Evolutionary conservation across 2,329 filamentous ascomycete genomes (phyloP).

Genomic region (Fusarium mangiferae): DNA sequence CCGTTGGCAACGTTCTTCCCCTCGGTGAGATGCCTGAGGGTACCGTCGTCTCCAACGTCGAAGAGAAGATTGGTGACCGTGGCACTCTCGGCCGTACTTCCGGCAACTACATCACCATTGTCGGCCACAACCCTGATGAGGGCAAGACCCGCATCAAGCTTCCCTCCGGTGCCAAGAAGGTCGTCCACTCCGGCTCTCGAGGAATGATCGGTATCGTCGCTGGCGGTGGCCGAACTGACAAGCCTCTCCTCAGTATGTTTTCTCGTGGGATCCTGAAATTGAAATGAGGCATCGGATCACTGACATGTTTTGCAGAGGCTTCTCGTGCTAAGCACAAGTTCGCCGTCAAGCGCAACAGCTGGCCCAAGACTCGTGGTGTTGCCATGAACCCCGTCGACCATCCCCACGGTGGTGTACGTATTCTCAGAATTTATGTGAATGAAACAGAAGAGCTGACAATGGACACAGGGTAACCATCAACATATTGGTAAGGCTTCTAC

Average conservation of each 20-base stretch:
- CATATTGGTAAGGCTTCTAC: constrained; percentile 99
- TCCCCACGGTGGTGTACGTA: constrained; percentile 88
- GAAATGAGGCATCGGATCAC: constrained; percentile 39
- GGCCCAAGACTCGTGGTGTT: constrained; percentile 99
- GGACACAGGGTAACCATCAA: constrained; percentile 93
- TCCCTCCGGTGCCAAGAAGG: constrained; percentile 98
- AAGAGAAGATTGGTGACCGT: constrained; percentile 98
- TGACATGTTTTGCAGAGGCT: constrained; percentile 76
- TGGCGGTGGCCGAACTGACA: constrained; percentile 99
- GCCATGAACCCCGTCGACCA: constrained; percentile 99
- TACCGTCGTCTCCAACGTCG: constrained; percentile 99
- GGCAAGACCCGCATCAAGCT: constrained; percentile 99
- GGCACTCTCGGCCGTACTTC: constrained; percentile 96
- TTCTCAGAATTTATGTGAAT: neutral
- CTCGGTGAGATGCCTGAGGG: constrained; percentile 95
- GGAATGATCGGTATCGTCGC: constrained; percentile 99
- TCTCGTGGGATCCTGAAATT: neutral
- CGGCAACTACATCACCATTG: constrained; percentile 98
- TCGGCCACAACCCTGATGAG: constrained; percentile 98
- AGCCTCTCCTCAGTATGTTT: constrained; percentile 90
- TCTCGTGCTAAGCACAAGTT: constrained; percentile 99
- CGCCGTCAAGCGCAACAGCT: constrained; percentile 99
- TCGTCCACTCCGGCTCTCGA: constrained; percentile 89
- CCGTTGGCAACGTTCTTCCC: constrained; percentile 96
- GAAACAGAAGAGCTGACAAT: constrained; percentile 52